Evolutionary conservation across 108 stramenopile genomes (phyloP).

Genomic region (Pseudonitzschia multistriata): DNA sequence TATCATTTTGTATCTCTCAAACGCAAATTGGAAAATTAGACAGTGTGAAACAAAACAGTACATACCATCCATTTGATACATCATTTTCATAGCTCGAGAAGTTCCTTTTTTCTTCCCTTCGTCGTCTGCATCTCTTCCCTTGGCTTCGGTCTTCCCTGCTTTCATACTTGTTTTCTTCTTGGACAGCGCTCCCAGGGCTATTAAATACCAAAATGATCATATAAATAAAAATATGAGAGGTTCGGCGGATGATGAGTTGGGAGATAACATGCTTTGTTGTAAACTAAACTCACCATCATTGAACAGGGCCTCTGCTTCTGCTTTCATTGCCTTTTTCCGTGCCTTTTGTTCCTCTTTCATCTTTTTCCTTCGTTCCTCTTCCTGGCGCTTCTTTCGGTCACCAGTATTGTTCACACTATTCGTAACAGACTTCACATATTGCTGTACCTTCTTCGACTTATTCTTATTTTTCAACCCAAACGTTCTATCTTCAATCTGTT

Average conservation of each 20-base stretch:
- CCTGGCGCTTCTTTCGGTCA: slow-evolving; percentile 53
- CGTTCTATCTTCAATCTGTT: slow-evolving; percentile 81
- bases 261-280: background rate
- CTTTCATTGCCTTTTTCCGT: slow-evolving; percentile 74
- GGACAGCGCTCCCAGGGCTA: slow-evolving; percentile 70
- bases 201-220: slow-evolving; percentile 29
- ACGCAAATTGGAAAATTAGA: background rate
- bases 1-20: background rate
- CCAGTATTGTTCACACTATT: slow-evolving; percentile 69
- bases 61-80: slow-evolving; percentile 60
- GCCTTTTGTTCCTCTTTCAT: slow-evolving; percentile 61
- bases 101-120: slow-evolving; percentile 61
- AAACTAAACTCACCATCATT: slow-evolving; percentile 13
- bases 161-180: slow-evolving; percentile 67
- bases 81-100: slow-evolving; percentile 82
- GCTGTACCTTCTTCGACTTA: slow-evolving; percentile 79
- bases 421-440: slow-evolving; percentile 45
- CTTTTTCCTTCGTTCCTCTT: slow-evolving; percentile 67
- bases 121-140: slow-evolving; percentile 74
- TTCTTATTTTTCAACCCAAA: slow-evolving; percentile 93
- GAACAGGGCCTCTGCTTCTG: slow-evolving; percentile 83
- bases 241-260: background rate
- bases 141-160: slow-evolving; percentile 67
- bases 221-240: background rate
- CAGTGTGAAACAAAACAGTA: background rate